phyloP scores from a whole-genome alignment of 371 early-diverging fungal genomes.

The Fennellomyces sp. region DNA sequence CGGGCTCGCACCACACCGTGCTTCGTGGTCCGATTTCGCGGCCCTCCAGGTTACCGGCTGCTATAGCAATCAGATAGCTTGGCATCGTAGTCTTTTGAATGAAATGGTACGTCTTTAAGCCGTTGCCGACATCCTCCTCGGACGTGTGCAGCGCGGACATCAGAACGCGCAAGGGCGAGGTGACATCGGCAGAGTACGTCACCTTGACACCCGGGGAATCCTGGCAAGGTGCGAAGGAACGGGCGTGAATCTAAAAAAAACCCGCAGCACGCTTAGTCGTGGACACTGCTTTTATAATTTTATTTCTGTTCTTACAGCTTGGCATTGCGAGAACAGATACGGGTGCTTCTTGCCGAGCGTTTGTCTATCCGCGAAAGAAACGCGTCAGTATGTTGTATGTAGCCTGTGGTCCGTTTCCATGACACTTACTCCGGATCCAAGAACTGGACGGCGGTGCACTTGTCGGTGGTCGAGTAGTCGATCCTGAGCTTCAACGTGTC shows the following conservation, averaged over 20 bases:
- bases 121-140: conserved; percentile 50
- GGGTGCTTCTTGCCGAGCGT: conserved; percentile 93
- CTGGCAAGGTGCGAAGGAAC: conserved; percentile 89
- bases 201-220: conserved; percentile 94
- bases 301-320: conserved; percentile 54
- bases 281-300: background rate
- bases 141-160: conserved; percentile 45
- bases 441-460: conserved; percentile 90
- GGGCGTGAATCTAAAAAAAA: conserved; percentile 82
- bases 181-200: conserved; percentile 85
- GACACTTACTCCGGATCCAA: conserved; percentile 75
- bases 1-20: conserved; percentile 96
- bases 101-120: conserved; percentile 63
- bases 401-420: background rate
- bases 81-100: conserved; percentile 79
- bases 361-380: conserved; percentile 55
- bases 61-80: conserved; percentile 94
- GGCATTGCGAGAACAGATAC: conserved; percentile 96
- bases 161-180: conserved; percentile 52
- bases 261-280: too few relatives aligned
- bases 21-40: conserved; percentile 87
- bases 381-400: background rate
- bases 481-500: conserved; percentile 61
- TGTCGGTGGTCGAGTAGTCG: conserved; percentile 79
- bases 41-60: conserved; percentile 85